A percentile compares a stretch with the other conserved stretches of the same genome.
Conservation (phyloP, 176 grass and related monocot genomes). For the Canna indica region DNA sequence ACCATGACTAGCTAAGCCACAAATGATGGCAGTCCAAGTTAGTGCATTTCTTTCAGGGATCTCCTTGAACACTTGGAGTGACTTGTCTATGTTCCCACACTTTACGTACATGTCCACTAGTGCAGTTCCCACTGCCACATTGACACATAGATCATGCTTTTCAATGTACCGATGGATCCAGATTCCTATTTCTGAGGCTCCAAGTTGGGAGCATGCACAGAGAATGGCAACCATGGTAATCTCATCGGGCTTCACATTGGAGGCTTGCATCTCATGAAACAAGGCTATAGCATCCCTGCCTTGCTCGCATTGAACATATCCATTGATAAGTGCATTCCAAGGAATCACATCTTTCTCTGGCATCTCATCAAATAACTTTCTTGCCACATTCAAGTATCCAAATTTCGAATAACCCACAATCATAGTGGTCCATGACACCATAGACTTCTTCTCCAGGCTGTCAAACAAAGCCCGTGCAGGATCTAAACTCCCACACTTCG, state of each 20-base stretch:
- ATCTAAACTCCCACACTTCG: constrained; percentile 40
- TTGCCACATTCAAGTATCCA: constrained; percentile 34
- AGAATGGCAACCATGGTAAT: constrained; percentile 63
- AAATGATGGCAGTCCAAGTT: constrained; percentile 60
- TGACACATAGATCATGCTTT: constrained; percentile 30
- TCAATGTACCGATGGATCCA: constrained; percentile 58
- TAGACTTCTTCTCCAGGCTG: constrained; percentile 19
- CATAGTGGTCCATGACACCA: constrained; percentile 61
- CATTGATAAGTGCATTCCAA: constrained; percentile 67
- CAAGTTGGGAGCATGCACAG: constrained; percentile 50
- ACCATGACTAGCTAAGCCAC: constrained; percentile 60
- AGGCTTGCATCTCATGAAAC: constrained; percentile 72
- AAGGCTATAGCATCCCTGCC: constrained; percentile 45
- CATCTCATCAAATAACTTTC: constrained; percentile 63
- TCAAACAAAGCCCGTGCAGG: constrained; percentile 33
- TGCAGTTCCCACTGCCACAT: constrained; percentile 48
- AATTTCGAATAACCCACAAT: constrained; percentile 42
- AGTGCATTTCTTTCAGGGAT: constrained; percentile 56
- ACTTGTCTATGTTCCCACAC: constrained; percentile 64
- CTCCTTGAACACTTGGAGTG: constrained; percentile 36
- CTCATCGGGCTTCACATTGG: constrained; percentile 42
- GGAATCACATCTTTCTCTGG: constrained; percentile 54
- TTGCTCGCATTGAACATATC: constrained; percentile 55
- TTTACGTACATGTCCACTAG: constrained; percentile 82
- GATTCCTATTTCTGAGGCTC: constrained; percentile 57